phyloP scores from a whole-genome alignment of 83 land plant species.

The Picea abies region DNA sequence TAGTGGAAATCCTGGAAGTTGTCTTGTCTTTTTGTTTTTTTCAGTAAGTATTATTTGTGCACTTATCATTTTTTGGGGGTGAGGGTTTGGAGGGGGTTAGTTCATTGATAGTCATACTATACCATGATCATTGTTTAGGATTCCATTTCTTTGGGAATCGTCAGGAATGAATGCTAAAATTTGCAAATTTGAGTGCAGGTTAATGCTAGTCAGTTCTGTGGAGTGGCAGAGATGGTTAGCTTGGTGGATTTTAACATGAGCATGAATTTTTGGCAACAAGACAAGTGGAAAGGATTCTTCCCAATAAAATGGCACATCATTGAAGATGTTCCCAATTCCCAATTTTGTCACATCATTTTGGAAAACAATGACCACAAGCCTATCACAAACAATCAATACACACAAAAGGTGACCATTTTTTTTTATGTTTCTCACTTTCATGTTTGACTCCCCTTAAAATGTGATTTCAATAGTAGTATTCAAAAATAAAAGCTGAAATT shows the following conservation, averaged over 20 bases:
- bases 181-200: constrained; percentile 37
- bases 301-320: constrained; percentile 72
- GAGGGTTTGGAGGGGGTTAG: no score
- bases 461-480: no score
- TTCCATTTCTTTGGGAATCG: neutral
- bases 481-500: neutral
- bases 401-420: constrained; percentile 55
- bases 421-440: neutral
- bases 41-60: constrained; percentile 37
- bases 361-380: constrained; percentile 83
- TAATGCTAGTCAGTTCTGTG: constrained; percentile 83
- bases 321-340: constrained; percentile 74
- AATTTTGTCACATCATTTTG: constrained; percentile 70
- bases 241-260: constrained; percentile 66
- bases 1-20: constrained; percentile 35
- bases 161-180: neutral
- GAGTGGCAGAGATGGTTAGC: constrained; percentile 78
- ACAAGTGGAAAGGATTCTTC: constrained; percentile 78
- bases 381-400: constrained; percentile 73
- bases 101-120: neutral
- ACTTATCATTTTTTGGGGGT: neutral
- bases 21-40: constrained; percentile 68
- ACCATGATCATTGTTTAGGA: neutral
- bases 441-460: neutral
- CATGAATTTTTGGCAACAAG: constrained; percentile 82